phyloP scores from a whole-genome alignment of 23 red algal species.

The Gracilaria gracilis region DNA sequence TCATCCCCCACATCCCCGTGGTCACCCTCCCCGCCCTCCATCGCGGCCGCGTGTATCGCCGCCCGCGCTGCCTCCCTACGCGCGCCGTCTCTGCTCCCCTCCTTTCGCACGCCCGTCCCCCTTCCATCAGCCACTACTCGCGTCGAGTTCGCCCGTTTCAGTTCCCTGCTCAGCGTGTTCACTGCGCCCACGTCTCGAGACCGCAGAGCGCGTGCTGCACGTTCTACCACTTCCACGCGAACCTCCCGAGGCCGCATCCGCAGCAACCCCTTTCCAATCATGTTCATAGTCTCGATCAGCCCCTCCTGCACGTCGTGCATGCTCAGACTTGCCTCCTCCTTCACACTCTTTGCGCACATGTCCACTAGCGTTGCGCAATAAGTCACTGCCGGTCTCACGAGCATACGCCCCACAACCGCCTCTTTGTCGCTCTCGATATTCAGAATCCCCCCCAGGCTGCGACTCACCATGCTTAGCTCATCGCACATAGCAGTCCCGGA shows the following conservation, averaged over 20 bases:
- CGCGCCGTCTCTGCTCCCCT: not conserved
- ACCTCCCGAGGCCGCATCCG: conserved; percentile 1
- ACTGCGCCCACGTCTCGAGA: conserved; percentile 22
- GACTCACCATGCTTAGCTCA: conserved; percentile 46
- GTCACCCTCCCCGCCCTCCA: not conserved
- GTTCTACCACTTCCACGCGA: not conserved
- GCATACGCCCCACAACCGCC: conserved; percentile 32
- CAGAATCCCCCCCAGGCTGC: conserved; percentile 44
- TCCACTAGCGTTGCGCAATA: conserved; percentile 62
- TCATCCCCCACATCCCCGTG: not conserved
- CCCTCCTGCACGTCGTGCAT: conserved; percentile 44
- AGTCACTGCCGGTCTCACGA: conserved; percentile 56
- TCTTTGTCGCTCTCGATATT: conserved; percentile 53
- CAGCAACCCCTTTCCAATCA: conserved; percentile 14
- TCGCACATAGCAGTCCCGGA: conserved; percentile 67
- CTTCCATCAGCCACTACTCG: not conserved
- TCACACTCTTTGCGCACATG: conserved; percentile 41
- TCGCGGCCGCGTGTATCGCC: not conserved
- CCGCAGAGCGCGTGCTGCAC: conserved; percentile 31
- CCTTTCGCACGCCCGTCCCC: not conserved
- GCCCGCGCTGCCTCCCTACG: not conserved
- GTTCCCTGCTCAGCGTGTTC: conserved; percentile 11
- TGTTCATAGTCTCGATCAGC: conserved; percentile 24
- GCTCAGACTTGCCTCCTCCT: conserved; percentile 29
- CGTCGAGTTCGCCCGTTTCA: conserved; percentile 3